A percentile compares a stretch with the other conserved stretches of the same genome.
These are phyloP conservation scores for Talaromyces nanjingensis DNA, from an alignment of 495 filamentous ascomycete species.

Conservation along the genomic window DNA sequence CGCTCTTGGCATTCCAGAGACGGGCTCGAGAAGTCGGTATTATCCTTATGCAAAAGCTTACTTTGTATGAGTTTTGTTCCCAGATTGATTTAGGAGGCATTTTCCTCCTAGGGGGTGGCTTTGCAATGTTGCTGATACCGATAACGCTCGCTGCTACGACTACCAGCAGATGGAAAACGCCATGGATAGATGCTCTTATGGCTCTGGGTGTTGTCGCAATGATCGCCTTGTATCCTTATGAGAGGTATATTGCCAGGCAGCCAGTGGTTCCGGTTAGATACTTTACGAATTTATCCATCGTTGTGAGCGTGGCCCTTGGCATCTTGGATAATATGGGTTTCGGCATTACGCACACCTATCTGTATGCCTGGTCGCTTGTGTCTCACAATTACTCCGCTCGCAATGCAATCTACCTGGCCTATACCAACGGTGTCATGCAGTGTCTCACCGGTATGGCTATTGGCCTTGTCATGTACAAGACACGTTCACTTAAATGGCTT, in stretches of 20 bases:
- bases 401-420: constrained; percentile 37
- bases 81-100: constrained; percentile 39
- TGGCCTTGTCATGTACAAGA: constrained; percentile 34
- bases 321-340: constrained; percentile 36
- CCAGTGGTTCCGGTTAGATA: constrained; percentile 39
- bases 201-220: constrained; percentile 28
- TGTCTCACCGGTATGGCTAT: constrained; percentile 32
- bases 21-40: constrained; percentile 29
- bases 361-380: constrained; percentile 40
- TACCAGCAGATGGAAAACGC: constrained; percentile 31
- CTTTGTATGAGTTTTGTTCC: constrained; percentile 36
- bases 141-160: constrained; percentile 34
- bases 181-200: constrained; percentile 37
- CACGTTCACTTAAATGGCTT: constrained; percentile 40
- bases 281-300: constrained; percentile 33
- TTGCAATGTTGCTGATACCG: constrained; percentile 28
- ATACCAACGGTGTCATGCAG: constrained; percentile 39
- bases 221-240: constrained; percentile 33
- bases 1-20: constrained; percentile 34
- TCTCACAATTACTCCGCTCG: constrained; percentile 32
- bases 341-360: constrained; percentile 34
- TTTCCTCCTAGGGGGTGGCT: constrained; percentile 31
- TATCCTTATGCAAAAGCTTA: constrained; percentile 22
- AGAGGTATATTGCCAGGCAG: constrained; percentile 32
- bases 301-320: constrained; percentile 29